Evolutionary conservation across 164 flowering plant genomes (phyloP).

Genomic region (Aristolochia fimbriata): DNA sequence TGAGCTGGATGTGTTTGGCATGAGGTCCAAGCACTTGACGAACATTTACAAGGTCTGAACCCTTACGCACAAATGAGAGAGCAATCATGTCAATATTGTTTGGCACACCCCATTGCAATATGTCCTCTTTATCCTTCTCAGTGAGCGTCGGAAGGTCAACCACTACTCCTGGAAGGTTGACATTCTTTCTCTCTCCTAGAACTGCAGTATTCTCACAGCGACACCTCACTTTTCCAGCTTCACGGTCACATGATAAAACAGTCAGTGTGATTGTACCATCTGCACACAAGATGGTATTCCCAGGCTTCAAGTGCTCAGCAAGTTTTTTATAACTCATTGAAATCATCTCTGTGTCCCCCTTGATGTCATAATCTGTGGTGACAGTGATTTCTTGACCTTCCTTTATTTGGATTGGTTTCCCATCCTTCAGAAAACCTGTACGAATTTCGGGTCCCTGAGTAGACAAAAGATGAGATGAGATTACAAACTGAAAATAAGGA

Average conservation of each 20-base stretch:
- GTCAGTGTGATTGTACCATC: conserved; percentile 71
- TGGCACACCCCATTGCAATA: conserved; percentile 75
- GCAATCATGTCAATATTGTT: conserved; percentile 86
- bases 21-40: conserved; percentile 74
- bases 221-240: conserved; percentile 65
- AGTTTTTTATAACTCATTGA: conserved; percentile 78
- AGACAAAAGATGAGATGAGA: background rate
- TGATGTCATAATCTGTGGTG: conserved; percentile 58
- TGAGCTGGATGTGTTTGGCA: conserved; percentile 55
- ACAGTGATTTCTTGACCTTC: conserved; percentile 77
- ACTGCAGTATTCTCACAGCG: conserved; percentile 75
- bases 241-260: conserved; percentile 60
- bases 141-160: conserved; percentile 87
- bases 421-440: conserved; percentile 74
- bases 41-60: conserved; percentile 79
- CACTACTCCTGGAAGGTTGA: conserved; percentile 80
- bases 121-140: conserved; percentile 83
- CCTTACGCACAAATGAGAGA: conserved; percentile 82
- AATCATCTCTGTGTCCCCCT: conserved; percentile 57
- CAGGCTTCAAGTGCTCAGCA: conserved; percentile 69
- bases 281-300: conserved; percentile 64
- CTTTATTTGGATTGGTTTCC: conserved; percentile 62
- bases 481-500: background rate
- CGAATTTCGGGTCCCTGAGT: conserved; percentile 86
- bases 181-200: conserved; percentile 79